Conservation (phyloP, 306 rosid species). For the Castanopsis chinensis region DNA sequence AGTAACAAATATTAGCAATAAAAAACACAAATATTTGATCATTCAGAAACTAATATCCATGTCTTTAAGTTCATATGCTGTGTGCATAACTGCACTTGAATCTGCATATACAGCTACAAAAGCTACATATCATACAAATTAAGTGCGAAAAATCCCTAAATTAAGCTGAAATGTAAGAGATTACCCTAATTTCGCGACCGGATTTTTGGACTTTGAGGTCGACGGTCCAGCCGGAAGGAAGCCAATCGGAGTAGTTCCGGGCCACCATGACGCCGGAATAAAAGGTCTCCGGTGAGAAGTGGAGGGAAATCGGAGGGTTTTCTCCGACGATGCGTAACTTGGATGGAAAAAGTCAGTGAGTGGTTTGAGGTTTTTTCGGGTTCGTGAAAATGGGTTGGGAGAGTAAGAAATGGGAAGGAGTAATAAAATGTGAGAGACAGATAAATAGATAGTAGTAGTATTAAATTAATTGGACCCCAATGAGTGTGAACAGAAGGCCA, state of each 20-base stretch:
- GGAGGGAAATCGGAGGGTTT: constrained; percentile 19
- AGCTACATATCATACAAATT: background rate
- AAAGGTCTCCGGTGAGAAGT: background rate
- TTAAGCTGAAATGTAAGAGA: background rate
- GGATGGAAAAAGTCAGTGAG: background rate
- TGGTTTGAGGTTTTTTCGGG: background rate
- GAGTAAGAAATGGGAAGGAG: background rate
- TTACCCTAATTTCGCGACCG: constrained; percentile 48
- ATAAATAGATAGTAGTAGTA: background rate
- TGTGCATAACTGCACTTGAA: background rate
- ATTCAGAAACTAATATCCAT: background rate
- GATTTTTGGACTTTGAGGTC: constrained; percentile 36
- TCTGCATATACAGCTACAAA: background rate
- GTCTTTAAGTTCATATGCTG: background rate
- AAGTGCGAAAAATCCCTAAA: background rate
- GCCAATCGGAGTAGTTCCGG: constrained; percentile 40
- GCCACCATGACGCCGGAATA: constrained; percentile 24
- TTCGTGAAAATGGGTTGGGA: background rate
- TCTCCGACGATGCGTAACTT: constrained; percentile 1
- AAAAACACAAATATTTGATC: background rate
- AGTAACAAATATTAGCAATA: too few species aligned
- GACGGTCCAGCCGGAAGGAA: constrained; percentile 50
- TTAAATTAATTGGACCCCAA: background rate
- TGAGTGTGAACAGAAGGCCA: background rate
- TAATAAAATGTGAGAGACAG: background rate